phyloP scores from a whole-genome alignment of 352 stramenopile species.

The Globisporangium spiculum region DNA sequence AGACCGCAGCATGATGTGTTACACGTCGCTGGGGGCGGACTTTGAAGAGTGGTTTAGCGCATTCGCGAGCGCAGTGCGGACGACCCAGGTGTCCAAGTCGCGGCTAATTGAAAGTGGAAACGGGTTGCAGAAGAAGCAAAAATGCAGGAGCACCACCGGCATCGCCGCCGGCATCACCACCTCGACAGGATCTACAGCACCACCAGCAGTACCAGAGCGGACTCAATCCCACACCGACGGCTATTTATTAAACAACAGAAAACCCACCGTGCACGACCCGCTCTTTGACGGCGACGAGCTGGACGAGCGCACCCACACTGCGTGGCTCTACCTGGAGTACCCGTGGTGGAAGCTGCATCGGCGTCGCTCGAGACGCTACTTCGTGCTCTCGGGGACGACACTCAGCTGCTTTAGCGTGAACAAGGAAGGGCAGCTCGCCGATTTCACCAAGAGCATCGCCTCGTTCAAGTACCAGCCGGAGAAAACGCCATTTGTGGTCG shows the following conservation, averaged over 20 bases:
- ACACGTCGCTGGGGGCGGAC: slow-evolving; percentile 35
- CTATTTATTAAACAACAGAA: slow-evolving; percentile 7
- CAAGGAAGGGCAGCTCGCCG: slow-evolving; percentile 37
- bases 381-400: slow-evolving; percentile 37
- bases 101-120: background rate
- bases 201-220: background rate
- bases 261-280: background rate
- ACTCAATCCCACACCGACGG: background rate
- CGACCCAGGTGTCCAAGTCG: slow-evolving; percentile 35
- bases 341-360: slow-evolving; percentile 35
- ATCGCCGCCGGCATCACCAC: background rate
- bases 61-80: slow-evolving; percentile 33
- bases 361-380: slow-evolving; percentile 26
- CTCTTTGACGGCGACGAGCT: slow-evolving; percentile 1
- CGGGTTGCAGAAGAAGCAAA: background rate
- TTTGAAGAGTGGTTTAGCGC: slow-evolving; percentile 48
- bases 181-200: background rate
- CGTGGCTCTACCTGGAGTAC: slow-evolving; percentile 39
- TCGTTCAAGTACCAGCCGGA: slow-evolving; percentile 18
- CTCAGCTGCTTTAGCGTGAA: slow-evolving; percentile 57
- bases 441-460: slow-evolving; percentile 28
- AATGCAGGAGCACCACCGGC: background rate
- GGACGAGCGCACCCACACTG: slow-evolving; percentile 21
- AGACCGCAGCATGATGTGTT: slow-evolving; percentile 33
- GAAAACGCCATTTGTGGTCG: background rate